Conservation (phyloP, 1,284 basidiomycete species). For the Albatrellus sp. region DNA sequence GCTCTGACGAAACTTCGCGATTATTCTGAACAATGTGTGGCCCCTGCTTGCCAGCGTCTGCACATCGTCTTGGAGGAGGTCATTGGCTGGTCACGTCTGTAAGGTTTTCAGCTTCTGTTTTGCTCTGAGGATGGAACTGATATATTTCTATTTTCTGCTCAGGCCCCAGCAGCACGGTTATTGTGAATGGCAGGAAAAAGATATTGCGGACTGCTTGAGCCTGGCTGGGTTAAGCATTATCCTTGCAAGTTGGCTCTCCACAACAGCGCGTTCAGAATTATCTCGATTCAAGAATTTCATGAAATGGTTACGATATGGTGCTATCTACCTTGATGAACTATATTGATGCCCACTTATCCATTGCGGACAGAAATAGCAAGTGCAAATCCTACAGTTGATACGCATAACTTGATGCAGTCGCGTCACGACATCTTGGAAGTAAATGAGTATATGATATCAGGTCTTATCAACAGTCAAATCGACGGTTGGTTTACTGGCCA, state of each 20-base stretch:
- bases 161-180: slow-evolving; percentile 17
- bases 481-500: slow-evolving; percentile 70
- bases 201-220: slow-evolving; percentile 39
- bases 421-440: slow-evolving; percentile 71
- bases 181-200: slow-evolving; percentile 39
- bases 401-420: slow-evolving; percentile 34
- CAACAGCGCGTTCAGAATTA: slow-evolving; percentile 51
- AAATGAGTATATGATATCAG: slow-evolving; percentile 63
- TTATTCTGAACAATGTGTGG: slow-evolving; percentile 52
- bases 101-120: slow-evolving; percentile 17
- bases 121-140: background rate
- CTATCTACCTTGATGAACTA: slow-evolving; percentile 12
- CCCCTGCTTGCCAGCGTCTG: slow-evolving; percentile 63
- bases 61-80: slow-evolving; percentile 65
- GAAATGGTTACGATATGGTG: slow-evolving; percentile 65
- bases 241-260: slow-evolving; percentile 54
- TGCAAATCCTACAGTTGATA: slow-evolving; percentile 18
- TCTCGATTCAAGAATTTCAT: slow-evolving; percentile 66
- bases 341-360: background rate
- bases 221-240: slow-evolving; percentile 44
- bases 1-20: slow-evolving; percentile 62
- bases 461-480: slow-evolving; percentile 53
- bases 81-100: slow-evolving; percentile 66
- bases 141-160: slow-evolving; percentile 3
- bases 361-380: slow-evolving; percentile 9